Conservation (phyloP, 306 rosid species). For the Casuarina cunninghamiana region DNA sequence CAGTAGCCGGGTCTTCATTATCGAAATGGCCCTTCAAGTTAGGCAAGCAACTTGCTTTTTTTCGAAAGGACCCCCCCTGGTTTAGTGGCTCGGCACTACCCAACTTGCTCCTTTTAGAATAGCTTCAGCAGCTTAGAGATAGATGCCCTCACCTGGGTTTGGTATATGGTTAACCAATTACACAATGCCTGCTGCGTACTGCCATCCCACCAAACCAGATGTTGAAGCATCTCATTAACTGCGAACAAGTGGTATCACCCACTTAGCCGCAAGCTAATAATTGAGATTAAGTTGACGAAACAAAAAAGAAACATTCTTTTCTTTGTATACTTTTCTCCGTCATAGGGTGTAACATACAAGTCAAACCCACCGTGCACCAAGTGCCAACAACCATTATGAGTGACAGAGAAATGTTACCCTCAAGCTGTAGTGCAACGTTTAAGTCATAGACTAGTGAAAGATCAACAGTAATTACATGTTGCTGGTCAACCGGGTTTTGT, state of each 20-base stretch:
- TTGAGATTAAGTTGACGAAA: background rate
- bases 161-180: background rate
- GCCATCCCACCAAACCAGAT: background rate
- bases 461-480: background rate
- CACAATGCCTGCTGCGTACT: background rate
- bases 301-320: background rate
- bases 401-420: background rate
- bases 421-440: background rate
- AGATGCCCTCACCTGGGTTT: background rate
- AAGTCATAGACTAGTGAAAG: background rate
- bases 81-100: constrained; percentile 21
- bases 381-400: constrained; percentile 15
- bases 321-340: background rate
- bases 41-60: constrained; percentile 11
- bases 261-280: background rate
- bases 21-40: background rate
- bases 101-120: constrained; percentile 18
- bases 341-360: background rate
- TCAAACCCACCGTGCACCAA: constrained; percentile 3
- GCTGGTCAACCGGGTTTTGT: constrained; percentile 12
- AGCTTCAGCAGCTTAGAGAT: background rate
- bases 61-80: background rate
- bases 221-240: background rate
- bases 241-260: background rate
- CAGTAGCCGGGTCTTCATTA: no score